Evolutionary conservation across 805 yeast genomes (phyloP).

Genomic region (Groenewaldozyma tartarivorans): DNA sequence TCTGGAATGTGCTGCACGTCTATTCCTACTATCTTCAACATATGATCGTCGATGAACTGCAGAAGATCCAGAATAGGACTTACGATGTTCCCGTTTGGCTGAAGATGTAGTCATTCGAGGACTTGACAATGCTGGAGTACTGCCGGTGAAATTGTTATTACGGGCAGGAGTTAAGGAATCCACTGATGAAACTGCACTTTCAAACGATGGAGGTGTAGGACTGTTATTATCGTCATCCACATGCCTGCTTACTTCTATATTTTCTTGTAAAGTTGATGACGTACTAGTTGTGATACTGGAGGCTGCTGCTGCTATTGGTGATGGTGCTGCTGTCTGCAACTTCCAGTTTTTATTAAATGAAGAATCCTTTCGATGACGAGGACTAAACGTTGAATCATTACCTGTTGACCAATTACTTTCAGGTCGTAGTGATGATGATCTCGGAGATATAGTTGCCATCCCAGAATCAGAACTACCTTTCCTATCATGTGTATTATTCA

Average conservation of each 20-base stretch:
- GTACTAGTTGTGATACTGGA: not conserved
- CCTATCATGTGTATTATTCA: not conserved
- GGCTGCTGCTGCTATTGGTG: not conserved
- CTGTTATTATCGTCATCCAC: no score
- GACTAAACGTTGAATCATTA: constrained; percentile 2
- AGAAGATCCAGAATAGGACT: constrained; percentile 1
- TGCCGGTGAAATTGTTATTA: not conserved
- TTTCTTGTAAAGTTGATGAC: not conserved
- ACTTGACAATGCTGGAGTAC: constrained; percentile 1
- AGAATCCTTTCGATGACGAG: constrained; percentile 9
- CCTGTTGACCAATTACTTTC: not conserved
- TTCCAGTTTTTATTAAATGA: constrained; percentile 19
- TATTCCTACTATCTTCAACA: constrained; percentile 6
- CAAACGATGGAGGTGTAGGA: constrained; percentile 3
- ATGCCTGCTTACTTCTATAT: no score
- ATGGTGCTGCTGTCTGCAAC: not conserved
- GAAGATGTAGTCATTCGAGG: not conserved
- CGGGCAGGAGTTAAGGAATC: not conserved
- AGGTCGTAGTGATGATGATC: not conserved
- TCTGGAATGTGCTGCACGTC: constrained; percentile 6
- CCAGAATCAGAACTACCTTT: not conserved
- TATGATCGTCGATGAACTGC: constrained; percentile 5
- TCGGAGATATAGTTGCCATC: not conserved
- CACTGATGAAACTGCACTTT: constrained; percentile 2
- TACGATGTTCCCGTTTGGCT: constrained; percentile 1